Evolutionary conservation across 23 red algal genomes (phyloP), one percentile per base, ranked within the genome.

Genomic region (Agarophyton chilense): DNA sequence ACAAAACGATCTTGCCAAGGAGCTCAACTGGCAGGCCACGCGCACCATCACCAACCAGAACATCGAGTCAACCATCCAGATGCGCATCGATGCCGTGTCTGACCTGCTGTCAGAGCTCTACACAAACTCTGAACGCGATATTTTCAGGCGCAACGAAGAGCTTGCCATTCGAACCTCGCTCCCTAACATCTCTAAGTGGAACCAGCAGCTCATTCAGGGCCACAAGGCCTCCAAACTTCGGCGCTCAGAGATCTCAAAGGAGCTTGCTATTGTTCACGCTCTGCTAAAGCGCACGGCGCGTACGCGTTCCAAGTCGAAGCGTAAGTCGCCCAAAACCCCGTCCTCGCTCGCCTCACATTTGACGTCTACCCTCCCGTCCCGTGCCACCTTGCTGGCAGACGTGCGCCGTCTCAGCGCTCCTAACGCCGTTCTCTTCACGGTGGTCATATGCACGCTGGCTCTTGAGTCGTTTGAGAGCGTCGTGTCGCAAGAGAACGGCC

Each of bases 211-310:
- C 41, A 79, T 68, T 18, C 34, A 45, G 42, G 52, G 74, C 18
- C 42, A 56, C 73, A 91, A 79, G 87, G 50, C 55, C 29, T 91
- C 87, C 53, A 81, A 79, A 54, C 46, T 55, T 16, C 43, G 26
- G 33, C 87, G 62, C 31, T 70, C 61, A 34, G 72, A 91, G 65
- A 91, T 91, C 35, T 91, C 87, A 4, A 81, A 79, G 62, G 87
- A 91, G 75, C 87, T 91, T 19, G 87, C 87, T 16, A 52, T 91
- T 45, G 87, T 91, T 10, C 35, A 91, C 60, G 76, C 57, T 11
- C 18, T 91, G 14, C 87, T 91, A 11, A 45, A 52, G 32, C 74
- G 74, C 56, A 81, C 74, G 36, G 38, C 39, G 9, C 86, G 87
- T 32, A 28, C 56, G 56, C 56, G 56, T 24, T 61, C 56, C 21